Evolutionary conservation across 1,139 yeast genomes (phyloP).

Genomic region (Zygosaccharomyces sapae): DNA sequence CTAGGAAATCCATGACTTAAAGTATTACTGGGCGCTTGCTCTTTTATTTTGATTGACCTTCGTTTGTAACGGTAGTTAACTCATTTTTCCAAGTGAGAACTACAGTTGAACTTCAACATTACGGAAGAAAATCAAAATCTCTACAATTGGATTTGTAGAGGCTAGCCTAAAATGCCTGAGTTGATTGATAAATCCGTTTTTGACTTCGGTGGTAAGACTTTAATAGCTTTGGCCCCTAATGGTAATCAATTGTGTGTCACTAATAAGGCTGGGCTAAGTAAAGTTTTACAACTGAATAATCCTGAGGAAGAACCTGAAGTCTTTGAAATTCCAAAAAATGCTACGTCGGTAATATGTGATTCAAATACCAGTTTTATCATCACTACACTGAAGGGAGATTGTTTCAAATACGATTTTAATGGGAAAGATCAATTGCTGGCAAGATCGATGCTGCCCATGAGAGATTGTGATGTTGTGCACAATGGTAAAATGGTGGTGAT

Average conservation of each 20-base stretch:
- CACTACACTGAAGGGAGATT: slow-evolving; percentile 32
- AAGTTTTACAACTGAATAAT: slow-evolving; percentile 23
- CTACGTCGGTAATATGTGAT: slow-evolving; percentile 22
- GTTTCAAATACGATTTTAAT: slow-evolving; percentile 19
- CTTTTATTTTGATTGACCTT: background rate
- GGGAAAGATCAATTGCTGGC: slow-evolving; percentile 21
- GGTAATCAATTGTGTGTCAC: slow-evolving; percentile 27
- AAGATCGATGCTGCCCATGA: slow-evolving; percentile 52
- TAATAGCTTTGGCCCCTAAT: slow-evolving; percentile 25
- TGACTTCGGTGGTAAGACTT: slow-evolving; percentile 33
- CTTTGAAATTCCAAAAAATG: slow-evolving; percentile 24
- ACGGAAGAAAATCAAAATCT: background rate
- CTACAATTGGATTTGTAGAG: background rate
- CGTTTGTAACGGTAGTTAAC: background rate
- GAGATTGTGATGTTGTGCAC: slow-evolving; percentile 63
- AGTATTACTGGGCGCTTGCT: background rate
- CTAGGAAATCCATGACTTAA: slow-evolving; percentile 23
- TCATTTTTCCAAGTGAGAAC: background rate
- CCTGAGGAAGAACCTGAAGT: slow-evolving; percentile 36
- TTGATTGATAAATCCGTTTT: slow-evolving; percentile 27
- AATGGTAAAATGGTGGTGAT: slow-evolving; percentile 65
- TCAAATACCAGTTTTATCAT: slow-evolving; percentile 21
- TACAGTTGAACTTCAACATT: background rate
- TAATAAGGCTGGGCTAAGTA: slow-evolving; percentile 31
- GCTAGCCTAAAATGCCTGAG: slow-evolving; percentile 8